Evolutionary conservation across 441 rosid species (phyloP), one percentile per base, ranked within the genome.

Genomic region (Arabidopsis hybrid): DNA sequence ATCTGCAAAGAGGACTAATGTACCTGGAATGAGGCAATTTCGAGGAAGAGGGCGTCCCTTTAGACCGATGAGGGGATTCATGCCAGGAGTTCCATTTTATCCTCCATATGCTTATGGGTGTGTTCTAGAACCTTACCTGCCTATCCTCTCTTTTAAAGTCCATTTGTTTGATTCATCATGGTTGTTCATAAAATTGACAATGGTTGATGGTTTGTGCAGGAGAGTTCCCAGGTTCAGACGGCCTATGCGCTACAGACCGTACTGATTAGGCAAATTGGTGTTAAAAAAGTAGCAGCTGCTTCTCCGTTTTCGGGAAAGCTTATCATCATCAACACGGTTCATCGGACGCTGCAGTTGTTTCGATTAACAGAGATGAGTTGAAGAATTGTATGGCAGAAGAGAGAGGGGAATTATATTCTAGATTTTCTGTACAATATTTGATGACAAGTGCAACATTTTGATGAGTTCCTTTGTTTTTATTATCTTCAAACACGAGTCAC

Each of bases 171-270:
- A 16, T 34, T 51, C 6, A 21, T 43, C 66, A 9, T 36, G 39
- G 39, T 39, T 40, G 46, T 42, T 42, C 46, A 42, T 42, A 12
- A 42, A 5, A n/a, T 45, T n/a, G 17, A n/a, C 17, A 52, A 47
- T 60, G 58, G 21, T 60, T 29, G 1, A 38, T 69, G 46, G 67
- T 58, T 31, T 71, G 62, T 76, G 74, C 88, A 88, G 95, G 80
- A 86, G 92, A 85, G 81, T 86, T 68, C 91, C 95, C 4, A 88
- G 95, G 82, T 90, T 84, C 81, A 83, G 92, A 80, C 85, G 91
- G 68, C 82, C 92, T 0, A 82, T 83, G 86, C 82, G 95, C 55
- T 90, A 86, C 71, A 85, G 95, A 76, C 95, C 95, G 3, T 90
- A 90, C 79, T 90, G 82, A 79, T 63, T 14, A 42, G 46, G 14